These are phyloP conservation scores for Hymenotorrendiella dingleyae DNA, from an alignment of 2,329 filamentous ascomycete genomes.

Conservation along the genomic window DNA sequence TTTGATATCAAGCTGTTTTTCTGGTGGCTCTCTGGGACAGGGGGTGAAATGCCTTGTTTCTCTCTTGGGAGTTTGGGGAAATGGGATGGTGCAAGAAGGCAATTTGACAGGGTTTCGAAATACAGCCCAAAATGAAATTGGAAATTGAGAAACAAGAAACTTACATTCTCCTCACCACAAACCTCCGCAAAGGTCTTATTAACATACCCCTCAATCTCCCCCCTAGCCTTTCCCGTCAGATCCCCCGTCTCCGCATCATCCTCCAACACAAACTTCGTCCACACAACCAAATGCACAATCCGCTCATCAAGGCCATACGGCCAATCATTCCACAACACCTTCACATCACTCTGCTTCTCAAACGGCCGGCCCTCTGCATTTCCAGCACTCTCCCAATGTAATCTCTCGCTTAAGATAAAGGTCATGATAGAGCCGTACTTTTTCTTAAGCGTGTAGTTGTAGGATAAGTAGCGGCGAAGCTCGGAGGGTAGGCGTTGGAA, in stretches of 20 bases:
- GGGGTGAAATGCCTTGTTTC: no score
- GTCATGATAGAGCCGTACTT: constrained; percentile 71
- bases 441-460: constrained; percentile 55
- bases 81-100: no score
- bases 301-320: constrained; percentile 76
- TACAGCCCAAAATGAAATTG: constrained; percentile 1
- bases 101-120: no score
- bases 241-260: constrained; percentile 56
- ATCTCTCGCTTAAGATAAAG: constrained; percentile 65
- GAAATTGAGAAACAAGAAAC: constrained; percentile 22
- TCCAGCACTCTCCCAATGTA: constrained; percentile 59
- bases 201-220: constrained; percentile 67
- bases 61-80: no score
- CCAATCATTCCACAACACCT: constrained; percentile 86
- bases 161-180: constrained; percentile 48
- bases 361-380: constrained; percentile 32
- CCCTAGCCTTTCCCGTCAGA: constrained; percentile 56
- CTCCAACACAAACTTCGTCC: constrained; percentile 81
- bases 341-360: constrained; percentile 47
- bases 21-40: no score
- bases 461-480: constrained; percentile 71
- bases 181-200: constrained; percentile 54
- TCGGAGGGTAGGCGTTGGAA: constrained; percentile 76
- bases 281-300: constrained; percentile 83
- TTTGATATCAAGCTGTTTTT: no score